Evolutionary conservation across 2,329 filamentous ascomycete species (phyloP).

Genomic region (Albophoma yamanashiensis): DNA sequence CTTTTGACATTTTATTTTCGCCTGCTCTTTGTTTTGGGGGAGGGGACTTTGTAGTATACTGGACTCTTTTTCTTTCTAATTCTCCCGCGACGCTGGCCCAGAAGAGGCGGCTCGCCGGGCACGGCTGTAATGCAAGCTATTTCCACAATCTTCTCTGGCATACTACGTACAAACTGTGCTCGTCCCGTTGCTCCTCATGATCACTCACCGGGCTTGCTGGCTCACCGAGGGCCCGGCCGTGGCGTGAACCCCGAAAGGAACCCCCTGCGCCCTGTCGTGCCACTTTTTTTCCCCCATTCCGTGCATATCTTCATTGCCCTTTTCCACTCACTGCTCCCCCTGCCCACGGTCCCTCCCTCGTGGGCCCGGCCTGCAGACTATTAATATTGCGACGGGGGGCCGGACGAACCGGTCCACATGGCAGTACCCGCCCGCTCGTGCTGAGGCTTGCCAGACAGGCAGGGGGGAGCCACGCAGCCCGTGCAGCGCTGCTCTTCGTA

Average conservation of each 20-base stretch:
- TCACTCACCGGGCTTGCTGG: not conserved
- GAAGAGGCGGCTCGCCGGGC: not conserved
- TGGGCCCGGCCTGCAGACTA: not conserved
- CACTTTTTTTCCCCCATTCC: not conserved
- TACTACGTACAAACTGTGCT: too few species aligned
- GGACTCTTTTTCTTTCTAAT: not conserved
- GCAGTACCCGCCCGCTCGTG: not conserved
- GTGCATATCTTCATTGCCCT: not conserved
- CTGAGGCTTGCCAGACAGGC: not conserved
- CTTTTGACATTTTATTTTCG: too few species aligned
- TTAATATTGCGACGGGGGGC: not conserved
- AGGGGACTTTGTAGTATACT: not conserved
- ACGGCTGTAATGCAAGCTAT: not conserved
- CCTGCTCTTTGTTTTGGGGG: not conserved
- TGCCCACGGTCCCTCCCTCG: not conserved
- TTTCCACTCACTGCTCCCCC: not conserved
- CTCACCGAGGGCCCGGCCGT: not conserved
- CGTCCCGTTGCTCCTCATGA: not conserved
- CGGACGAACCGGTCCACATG: not conserved
- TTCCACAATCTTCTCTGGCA: too few species aligned
- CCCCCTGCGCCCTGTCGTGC: not conserved
- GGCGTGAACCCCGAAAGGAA: not conserved
- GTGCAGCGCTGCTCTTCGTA: not conserved
- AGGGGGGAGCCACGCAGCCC: not conserved
- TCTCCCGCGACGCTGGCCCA: not conserved